Evolutionary conservation across 2,329 filamentous ascomycete genomes (phyloP), one percentile per base, ranked within the genome.

Genomic region (Calonectria montana): DNA sequence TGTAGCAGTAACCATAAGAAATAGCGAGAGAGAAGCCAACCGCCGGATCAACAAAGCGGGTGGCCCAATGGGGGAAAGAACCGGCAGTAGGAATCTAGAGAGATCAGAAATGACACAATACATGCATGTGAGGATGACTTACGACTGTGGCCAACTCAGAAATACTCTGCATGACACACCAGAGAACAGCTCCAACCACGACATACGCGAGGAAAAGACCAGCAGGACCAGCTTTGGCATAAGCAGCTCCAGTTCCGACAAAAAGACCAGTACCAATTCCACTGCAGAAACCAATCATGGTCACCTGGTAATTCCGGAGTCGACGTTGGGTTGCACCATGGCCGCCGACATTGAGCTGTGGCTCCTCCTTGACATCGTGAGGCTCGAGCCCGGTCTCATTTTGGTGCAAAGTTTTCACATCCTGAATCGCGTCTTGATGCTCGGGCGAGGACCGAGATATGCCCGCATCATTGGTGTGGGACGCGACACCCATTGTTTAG

Each of bases 161-260:
- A 6, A 78, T 78, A 29, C 77, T 76, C n/a, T 77, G 77, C 77
- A 78, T 78, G 0, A 78, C 77, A 62, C 73, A 74, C 75, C 75
- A 78, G 1, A 78, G 74, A 2, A 78, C 77, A 8, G 77, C 59
- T 0, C 77, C 75, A 4, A 78, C 75, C 12, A 77, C 68, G 1
- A 72, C 35, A 1, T 76, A 78, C 0, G 77, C 77, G 53, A 78
- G 39, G 9, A 78, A n/a, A 4, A 78, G 13, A 31, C 77, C 77
- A 2, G 75, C 77, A 9, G 77, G 76, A n/a, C 77, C 77, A 21
- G 77, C 74, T 1, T 65, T 76, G 18, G 77, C 74, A 63, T 77
- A 77, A 0, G 77, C 76, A 6, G 76, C 75, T n/a, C 76, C 77
- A 2, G 75, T 73, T 35, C 77, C 77, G 5, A 78, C 75, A 21